These are phyloP conservation scores for Citrus reticulata DNA, from an alignment of 345 rosid species.

Conservation along the genomic window DNA sequence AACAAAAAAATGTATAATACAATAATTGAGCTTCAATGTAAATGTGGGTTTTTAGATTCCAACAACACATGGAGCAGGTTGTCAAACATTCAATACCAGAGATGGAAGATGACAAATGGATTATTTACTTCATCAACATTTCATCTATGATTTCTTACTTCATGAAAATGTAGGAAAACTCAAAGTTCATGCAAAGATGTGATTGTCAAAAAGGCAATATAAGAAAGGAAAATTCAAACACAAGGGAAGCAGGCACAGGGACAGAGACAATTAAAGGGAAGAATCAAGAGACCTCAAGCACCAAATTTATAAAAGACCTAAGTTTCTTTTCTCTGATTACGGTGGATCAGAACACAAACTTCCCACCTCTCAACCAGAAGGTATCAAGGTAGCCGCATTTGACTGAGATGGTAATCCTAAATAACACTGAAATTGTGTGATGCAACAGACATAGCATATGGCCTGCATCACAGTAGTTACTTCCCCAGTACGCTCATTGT, in stretches of 20 bases:
- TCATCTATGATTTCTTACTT: not conserved
- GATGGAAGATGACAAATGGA: not conserved
- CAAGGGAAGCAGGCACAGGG: not conserved
- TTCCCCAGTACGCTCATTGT: not conserved
- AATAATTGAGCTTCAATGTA: not conserved
- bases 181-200: not conserved
- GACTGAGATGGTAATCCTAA: not conserved
- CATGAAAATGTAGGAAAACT: too few species aligned
- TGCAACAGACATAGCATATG: not conserved
- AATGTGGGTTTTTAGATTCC: not conserved
- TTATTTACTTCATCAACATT: not conserved
- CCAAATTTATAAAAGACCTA: not conserved
- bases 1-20: not conserved
- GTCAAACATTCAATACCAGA: not conserved
- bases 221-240: not conserved
- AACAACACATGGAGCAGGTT: not conserved
- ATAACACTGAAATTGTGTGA: not conserved
- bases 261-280: not conserved
- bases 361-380: not conserved
- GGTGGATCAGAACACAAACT: not conserved
- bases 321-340: not conserved
- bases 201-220: not conserved
- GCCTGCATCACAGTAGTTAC: not conserved
- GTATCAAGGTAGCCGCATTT: not conserved
- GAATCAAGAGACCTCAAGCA: not conserved